Percentiles rank a stretch among this genome's conserved stretches.
Evolutionary conservation across 768 basidiomycete species (phyloP).

Genomic region (Mycena filopes): DNA sequence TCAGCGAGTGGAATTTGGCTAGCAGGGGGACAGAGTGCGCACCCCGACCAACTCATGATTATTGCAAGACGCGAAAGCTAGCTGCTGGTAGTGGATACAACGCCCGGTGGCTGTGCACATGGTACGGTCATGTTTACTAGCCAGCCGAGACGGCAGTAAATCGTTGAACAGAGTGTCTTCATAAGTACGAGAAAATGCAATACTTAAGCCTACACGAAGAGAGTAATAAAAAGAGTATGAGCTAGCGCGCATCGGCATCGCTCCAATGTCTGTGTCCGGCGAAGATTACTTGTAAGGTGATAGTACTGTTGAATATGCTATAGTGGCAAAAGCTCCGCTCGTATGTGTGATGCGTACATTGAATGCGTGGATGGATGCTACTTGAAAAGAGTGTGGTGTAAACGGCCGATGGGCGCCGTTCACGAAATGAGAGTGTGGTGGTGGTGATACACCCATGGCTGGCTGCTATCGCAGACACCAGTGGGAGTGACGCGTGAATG

Average conservation of each 20-base stretch:
- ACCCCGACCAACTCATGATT: conserved; percentile 47
- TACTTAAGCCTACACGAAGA: conserved; percentile 15
- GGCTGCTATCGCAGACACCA: conserved; percentile 20
- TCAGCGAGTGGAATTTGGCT: neutral
- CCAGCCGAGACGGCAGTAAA: no score
- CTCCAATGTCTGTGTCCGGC: conserved; percentile 26
- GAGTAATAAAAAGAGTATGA: conserved; percentile 5
- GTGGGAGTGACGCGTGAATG: neutral
- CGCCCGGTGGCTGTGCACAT: no score
- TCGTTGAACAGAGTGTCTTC: neutral
- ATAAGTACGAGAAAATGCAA: conserved; percentile 21
- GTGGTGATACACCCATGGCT: conserved; percentile 12
- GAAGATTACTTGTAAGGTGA: conserved; percentile 21
- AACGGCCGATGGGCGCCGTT: neutral
- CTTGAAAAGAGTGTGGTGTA: conserved; percentile 14
- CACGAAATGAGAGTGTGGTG: conserved; percentile 18
- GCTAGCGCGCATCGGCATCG: neutral
- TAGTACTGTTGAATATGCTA: conserved; percentile 28
- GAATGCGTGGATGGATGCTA: conserved; percentile 18
- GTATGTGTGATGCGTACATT: conserved; percentile 19
- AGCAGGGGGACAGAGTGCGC: conserved; percentile 16
- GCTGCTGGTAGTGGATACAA: no score
- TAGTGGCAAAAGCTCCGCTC: conserved; percentile 20
- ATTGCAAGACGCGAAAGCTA: no score
- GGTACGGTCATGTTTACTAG: no score